Evolutionary conservation across 192 early-diverging fungal species (phyloP), one percentile per base, ranked within the genome.

Genomic region (Rhizophagus clarus): DNA sequence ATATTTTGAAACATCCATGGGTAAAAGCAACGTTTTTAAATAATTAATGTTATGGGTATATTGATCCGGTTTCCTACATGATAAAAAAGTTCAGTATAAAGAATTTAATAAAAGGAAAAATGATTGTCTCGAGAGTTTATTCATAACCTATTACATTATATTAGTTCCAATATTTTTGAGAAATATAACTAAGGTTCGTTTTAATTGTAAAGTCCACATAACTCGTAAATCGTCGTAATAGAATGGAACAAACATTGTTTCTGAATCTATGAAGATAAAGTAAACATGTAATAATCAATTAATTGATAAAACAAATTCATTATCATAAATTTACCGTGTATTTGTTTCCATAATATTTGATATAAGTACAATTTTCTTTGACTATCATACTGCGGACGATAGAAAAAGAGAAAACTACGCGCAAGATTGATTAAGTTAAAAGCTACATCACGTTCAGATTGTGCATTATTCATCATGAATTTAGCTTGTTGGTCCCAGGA

Each of bases 321-420:
- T 47, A 80, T 22, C 6, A 63, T 8, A 32, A 24, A 42, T 64
- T 28, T 56, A 49, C 72, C 40, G 29, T 37, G 20, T 62, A n/a
- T 26, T 29, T 77, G 29, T 6, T 73, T 40, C n/a, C 67, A 14
- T 37, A 88, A 74, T 8, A 86, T 56, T 51, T 69, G 32, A 32
- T 74, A 81, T n/a, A 87, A 80, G 12, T 24, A 72, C 2, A 74
- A 47, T 47, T 80, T 61, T 24, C 85, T 75, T 12, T 76, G 63
- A 68, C 71, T 80, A 75, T 85, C 82, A 17, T 66, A 34, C 8
- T 32, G 42, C 9, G 81, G 79, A 17, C 84, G 83, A 71, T 81
- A 89, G 56, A 89, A 89, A 29, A 89, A 81, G 15, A 88, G 31
- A 20, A 89, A 83, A 9, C 68, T 79, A 28, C 79, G 63, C 24